Evolutionary conservation across 106 monocot species (phyloP).

Genomic region (Cymbidium sinense): DNA sequence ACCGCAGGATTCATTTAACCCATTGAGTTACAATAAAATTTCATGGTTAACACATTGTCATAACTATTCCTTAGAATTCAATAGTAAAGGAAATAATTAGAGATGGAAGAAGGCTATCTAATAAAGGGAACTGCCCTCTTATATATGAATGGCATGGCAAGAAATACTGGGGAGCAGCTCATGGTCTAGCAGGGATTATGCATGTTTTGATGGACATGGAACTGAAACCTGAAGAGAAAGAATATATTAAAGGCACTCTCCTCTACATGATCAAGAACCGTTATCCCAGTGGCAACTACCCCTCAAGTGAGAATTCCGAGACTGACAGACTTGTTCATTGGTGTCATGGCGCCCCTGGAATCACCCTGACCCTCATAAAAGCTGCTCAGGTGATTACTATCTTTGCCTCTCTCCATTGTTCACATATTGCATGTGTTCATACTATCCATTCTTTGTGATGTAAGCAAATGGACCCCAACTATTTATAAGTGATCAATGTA

Average conservation of each 20-base stretch:
- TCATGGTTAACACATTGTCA: not conserved
- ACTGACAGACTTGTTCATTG: conserved; percentile 79
- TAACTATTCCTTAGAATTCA: conserved; percentile 10
- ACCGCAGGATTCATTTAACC: not conserved
- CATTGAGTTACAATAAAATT: not conserved
- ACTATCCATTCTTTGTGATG: no score
- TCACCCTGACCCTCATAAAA: conserved; percentile 66
- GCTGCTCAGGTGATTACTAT: conserved; percentile 37
- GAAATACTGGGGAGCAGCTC: conserved; percentile 34
- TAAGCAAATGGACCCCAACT: no score
- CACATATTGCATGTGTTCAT: no score
- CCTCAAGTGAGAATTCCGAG: conserved; percentile 57
- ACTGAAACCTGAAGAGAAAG: conserved; percentile 49
- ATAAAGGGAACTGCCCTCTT: conserved; percentile 47
- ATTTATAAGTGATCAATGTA: no score
- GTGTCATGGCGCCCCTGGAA: conserved; percentile 97
- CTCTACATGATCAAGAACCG: conserved; percentile 63
- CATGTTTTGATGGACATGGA: conserved; percentile 76
- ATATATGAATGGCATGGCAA: conserved; percentile 95
- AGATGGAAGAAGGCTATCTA: conserved; percentile 52
- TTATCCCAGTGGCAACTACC: conserved; percentile 81
- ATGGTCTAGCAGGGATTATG: conserved; percentile 75
- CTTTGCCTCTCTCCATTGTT: not conserved
- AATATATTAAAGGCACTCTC: conserved; percentile 63
- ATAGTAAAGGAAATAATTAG: conserved; percentile 48